These are phyloP conservation scores for Camellia lanceoleosa DNA, from an alignment of 148 eudicot genomes.

Conservation along the genomic window DNA sequence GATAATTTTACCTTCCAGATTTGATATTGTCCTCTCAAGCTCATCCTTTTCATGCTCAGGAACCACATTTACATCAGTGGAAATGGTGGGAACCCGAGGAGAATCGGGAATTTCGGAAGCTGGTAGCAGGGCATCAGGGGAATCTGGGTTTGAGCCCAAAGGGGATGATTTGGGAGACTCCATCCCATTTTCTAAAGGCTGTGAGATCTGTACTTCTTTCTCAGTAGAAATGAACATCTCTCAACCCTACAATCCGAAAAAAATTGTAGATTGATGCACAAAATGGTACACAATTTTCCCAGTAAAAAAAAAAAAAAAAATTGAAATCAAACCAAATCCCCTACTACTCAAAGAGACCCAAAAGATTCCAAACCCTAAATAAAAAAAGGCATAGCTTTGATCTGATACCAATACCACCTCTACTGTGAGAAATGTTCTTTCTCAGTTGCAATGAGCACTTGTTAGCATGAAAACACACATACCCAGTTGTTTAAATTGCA, in stretches of 20 bases:
- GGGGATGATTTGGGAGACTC: slow-evolving; percentile 20
- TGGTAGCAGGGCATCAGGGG: slow-evolving; percentile 22
- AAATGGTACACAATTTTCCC: neutral
- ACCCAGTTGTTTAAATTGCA: neutral
- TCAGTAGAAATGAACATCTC: slow-evolving; percentile 50
- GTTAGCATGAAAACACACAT: neutral
- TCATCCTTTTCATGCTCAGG: slow-evolving; percentile 44
- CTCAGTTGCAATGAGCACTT: neutral
- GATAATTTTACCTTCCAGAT: slow-evolving; percentile 44
- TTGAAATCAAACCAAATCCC: neutral
- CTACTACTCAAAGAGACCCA: neutral
- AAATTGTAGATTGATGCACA: neutral
- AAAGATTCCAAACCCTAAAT: neutral
- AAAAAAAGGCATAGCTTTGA: neutral
- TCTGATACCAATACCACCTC: neutral
- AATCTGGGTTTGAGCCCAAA: slow-evolving; percentile 24
- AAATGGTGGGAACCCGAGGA: slow-evolving; percentile 16
- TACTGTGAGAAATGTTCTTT: neutral
- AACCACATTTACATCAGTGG: slow-evolving; percentile 36
- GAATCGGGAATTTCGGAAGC: slow-evolving; percentile 16
- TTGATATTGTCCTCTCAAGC: slow-evolving; percentile 33
- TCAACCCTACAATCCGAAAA: neutral
- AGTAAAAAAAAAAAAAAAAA: neutral
- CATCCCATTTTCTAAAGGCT: slow-evolving; percentile 33
- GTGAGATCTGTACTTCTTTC: slow-evolving; percentile 39